Base-by-base conservation (phyloP, 2,329 filamentous ascomycete species). In the Pseudocercospora fijiensis region DNA sequence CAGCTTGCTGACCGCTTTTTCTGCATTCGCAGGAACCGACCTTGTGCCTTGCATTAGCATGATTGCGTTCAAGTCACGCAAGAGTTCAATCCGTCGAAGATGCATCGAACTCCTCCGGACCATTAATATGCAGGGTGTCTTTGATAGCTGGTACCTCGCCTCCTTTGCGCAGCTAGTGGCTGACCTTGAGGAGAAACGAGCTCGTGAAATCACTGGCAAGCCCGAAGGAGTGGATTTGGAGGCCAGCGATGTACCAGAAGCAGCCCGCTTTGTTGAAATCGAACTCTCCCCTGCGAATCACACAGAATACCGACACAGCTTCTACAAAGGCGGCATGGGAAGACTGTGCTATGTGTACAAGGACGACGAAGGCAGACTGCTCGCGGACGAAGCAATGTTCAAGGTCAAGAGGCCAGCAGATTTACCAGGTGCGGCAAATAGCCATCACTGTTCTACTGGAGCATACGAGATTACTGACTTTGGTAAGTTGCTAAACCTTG, bases 101-200 rank as follows among this genome's bases (percentile, higher is more conserved):
- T 61, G 63, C 58, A 33, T 67, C 11, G 10, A 24, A 18, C 56
- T 67, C 1, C 37, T 67, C 5, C 60, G 56, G 26, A 58, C 51
- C 47, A 65, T 67, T 28, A 65, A 67, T 26, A 51, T 67, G 20
- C 60, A 63, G 16, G 65, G 65, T n/a, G 61, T 67, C 4, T 67
- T 67, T 51, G 65, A 67, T n/a, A 60, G 53, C 28, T 60, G 61
- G 30, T 67, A 65, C 45, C 58, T 67, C 22, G 65, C 61, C 4
- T 62, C 60, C 13, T 67, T 67, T 33, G 47, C 58, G 7, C 45
- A 65, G 24, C 57, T 61, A 13, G 62, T 67, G n/a, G 58, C 57
- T 26, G 56, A 65, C 16, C n/a, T 65, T 4, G 65, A 67, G 58
- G 65, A 67, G 58, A 41, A 57, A 24, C 60, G 56, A 20, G 65